A percentile compares a stretch with the other conserved stretches of the same genome.
These are phyloP conservation scores for Paramarasmius palmivorus DNA, from an alignment of 1,284 basidiomycete genomes.

Conservation along the genomic window DNA sequence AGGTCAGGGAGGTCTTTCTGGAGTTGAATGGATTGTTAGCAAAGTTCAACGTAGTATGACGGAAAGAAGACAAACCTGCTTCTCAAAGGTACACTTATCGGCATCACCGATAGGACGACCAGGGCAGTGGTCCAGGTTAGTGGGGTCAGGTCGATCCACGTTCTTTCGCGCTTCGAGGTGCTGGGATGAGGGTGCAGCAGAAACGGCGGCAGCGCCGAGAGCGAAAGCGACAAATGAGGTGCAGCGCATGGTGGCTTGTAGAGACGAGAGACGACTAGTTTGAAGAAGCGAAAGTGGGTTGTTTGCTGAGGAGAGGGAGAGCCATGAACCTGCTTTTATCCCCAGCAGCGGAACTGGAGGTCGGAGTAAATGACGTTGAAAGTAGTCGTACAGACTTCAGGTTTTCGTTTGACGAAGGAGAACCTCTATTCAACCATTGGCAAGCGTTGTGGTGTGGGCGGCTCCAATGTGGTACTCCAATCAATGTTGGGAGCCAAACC, in stretches of 20 bases:
- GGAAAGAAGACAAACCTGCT: not conserved
- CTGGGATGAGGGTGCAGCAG: not conserved
- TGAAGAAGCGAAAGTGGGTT: not conserved
- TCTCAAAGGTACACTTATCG: not conserved
- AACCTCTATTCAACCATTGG: too few relatives aligned
- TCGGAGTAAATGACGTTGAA: too few relatives aligned
- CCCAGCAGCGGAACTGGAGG: too few relatives aligned
- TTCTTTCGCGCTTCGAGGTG: not conserved
- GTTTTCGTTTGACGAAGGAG: too few relatives aligned
- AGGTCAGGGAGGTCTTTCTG: constrained; percentile 1
- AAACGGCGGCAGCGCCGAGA: not conserved
- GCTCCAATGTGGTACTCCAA: too few relatives aligned
- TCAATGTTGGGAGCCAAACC: too few relatives aligned
- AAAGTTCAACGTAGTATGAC: not conserved
- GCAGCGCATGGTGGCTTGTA: not conserved
- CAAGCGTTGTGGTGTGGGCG: too few relatives aligned
- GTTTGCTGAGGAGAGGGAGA: not conserved
- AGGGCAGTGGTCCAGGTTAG: not conserved
- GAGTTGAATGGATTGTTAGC: not conserved
- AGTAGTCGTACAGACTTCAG: too few relatives aligned
- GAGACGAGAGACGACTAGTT: not conserved
- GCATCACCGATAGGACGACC: not conserved
- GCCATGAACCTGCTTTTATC: too few relatives aligned
- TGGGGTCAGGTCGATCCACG: not conserved
- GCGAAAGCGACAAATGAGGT: not conserved